Evolutionary conservation across 257 asterid species (phyloP), one percentile per base, ranked within the genome.

Genomic region (Osmanthus fragrans): DNA sequence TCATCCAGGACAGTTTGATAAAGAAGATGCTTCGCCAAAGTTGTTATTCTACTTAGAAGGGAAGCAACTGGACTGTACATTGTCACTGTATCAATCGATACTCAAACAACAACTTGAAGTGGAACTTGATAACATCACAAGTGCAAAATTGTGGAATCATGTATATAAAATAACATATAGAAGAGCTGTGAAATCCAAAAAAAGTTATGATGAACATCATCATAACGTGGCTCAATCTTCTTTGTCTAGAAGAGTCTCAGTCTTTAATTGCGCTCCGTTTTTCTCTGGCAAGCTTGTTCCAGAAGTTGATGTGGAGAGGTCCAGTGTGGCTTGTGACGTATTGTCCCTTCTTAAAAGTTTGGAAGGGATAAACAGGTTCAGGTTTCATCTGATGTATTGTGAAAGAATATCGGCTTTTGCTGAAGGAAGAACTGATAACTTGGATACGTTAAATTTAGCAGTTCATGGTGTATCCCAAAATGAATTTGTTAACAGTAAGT

Each of bases 11-110:
- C 76, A 78, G 81, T 71, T 76, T 71, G 80, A 82, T 64, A 75
- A 71, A 76, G 88, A 85, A 76, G 87, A 84, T 70, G 74, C 87
- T 73, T 81, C 90, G 4, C 84, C 81, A 54, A 90, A 85, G 80
- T 82, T 96, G 88, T 77, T 81, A 42, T 85, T 96, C 79, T 88
- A 76, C 84, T 82, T 90, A 79, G 94, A 93, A 36, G 98, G 95
- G 75, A 83, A 89, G 82, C 86, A 84, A 74, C 83, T 91, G 80
- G 89, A 86, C 83, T 78, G 60, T 45, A 75, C 87, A 33, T 73
- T 90, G 83, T 84, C 97, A 54, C 84, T 93, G 34, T 96, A 93
- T 79, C 99, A 96, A 80, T 88, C 93, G 71, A 83, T 96, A 76
- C 81, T 90, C 68, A 84, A 85, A 73, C 91, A 74, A 74, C 86